A percentile compares a stretch with the other conserved stretches of the same genome.
These are phyloP conservation scores for Pichia sp. DNA, from an alignment of 1,139 yeast species.

Conservation along the genomic window DNA sequence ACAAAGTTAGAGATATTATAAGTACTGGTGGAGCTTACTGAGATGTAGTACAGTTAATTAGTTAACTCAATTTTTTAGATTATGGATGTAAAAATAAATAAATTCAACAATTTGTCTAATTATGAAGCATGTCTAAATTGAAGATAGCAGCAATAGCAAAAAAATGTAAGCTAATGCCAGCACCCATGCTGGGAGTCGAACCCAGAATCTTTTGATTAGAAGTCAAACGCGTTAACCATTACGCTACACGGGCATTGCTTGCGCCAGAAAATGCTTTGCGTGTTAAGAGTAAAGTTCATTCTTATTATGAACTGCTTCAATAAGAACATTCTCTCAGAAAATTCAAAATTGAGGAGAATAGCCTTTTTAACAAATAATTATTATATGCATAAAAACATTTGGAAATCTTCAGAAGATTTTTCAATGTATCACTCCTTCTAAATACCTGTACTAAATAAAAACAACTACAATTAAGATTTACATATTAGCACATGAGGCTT, in stretches of 20 bases:
- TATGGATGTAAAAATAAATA: background rate
- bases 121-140: no score
- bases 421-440: no score
- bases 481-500: no score
- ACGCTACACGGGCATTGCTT: background rate
- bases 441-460: no score
- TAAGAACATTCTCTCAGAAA: no score
- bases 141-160: background rate
- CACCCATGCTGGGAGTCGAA: background rate
- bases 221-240: background rate
- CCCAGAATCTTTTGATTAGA: background rate
- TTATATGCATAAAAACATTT: no score
- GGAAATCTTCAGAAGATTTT: no score
- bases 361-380: no score
- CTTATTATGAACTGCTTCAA: no score
- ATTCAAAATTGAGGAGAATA: no score
- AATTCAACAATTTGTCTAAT: background rate
- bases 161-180: background rate
- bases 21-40: background rate
- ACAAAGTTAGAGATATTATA: constrained; percentile 47
- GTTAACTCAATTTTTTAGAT: background rate
- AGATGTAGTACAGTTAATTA: background rate
- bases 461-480: no score
- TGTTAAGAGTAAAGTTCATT: no score
- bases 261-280: background rate